Base-by-base conservation (phyloP, 352 stramenopile genomes). In the Globisporangium apiculatum region DNA sequence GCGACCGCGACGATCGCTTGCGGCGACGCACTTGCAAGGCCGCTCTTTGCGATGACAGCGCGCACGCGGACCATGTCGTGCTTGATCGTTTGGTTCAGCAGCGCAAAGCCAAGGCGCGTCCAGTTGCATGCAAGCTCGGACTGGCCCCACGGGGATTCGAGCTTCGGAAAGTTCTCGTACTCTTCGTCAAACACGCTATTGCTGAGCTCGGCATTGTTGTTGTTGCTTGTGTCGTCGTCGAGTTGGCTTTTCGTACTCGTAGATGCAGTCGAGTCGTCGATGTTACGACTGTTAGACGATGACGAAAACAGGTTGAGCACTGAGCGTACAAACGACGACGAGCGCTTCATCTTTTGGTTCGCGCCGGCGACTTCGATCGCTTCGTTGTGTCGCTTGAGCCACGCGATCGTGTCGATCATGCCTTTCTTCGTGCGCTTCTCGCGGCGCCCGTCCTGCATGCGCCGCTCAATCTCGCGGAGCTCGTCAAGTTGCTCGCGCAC, bases 301-400 rank as follows among this genome's bases (percentile, higher is more conserved):
- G 48, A 37, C 15, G 63, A 70, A 50, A 91, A 79, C 46, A 86
- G 78, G 2, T 58, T 66, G 35, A 88, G 60, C 54, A 89, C 69
- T 0, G 76, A 86, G 35, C 66, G 64, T 60, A 91, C 77, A 60
- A 91, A 89, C 14, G 71, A 75, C 48, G 73, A 75, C 61, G 71
- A 82, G 14, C 69, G 79, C 43, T 76, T 71, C 11, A 66, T 55
- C n/a, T 68, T 73, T 45, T 76, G 72, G 41, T 80, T 72, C 36
- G 60, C 68, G 8, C 57, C 50, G 3, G 68, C 56, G 10, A 69
- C 41, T 37, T 70, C 57, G 17, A 66, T 63, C 50, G 67, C 57
- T 9, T 80, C 62, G 54, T 77, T 70, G 57, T 87, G 75, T 53
- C 77, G 72, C 61, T 88, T 81, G 11, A 91, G 73, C 81, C 80